Evolutionary conservation across 1,139 yeast species (phyloP), one percentile per base, ranked within the genome.

Genomic region (Blastobotrys elegans): DNA sequence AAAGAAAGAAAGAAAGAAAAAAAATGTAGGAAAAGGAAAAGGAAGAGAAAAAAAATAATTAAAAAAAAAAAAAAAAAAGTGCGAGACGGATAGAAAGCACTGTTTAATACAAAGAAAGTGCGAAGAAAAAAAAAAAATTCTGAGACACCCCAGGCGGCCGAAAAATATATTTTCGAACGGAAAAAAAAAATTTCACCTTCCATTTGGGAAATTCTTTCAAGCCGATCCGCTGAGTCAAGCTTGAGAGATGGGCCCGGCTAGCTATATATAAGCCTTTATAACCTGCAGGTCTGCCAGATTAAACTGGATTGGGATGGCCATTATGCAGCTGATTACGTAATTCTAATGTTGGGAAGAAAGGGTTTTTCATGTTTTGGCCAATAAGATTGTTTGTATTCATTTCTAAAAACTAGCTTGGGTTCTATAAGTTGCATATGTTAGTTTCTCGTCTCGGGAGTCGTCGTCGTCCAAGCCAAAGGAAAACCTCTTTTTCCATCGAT

Each of bases 81-180:
- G n/a, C 21, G 11, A 18, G 20, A 5, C 35, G 35, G 20, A 31
- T 31, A 14, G 5, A n/a, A 27, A 31, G 20, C 20, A 31, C 35
- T 14, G 22, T 33, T 18, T 11, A 4, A 22, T 33, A 16, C 22
- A 14, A 11, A 18, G 20, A 32, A 18, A 43, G 34, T 29, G 26
- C 20, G 31, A 14, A 17, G 18, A 29, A 26, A 24, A 44, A 21
- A 32, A 31, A 33, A 44, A 40, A 30, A 21, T 35, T 35, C 39
- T 35, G 39, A 35, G 39, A 44, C 26, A 21, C 21, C 11, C 10
- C 4, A 6, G 14, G n/a, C 7, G 14, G 10, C 13, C n/a, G n/a
- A 22, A 21, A n/a, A n/a, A 26, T 21, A 37, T 21, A 6, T 8
- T 21, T 24, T 5, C 10, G n/a, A 13, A 21, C 7, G n/a, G 22